A percentile compares a stretch with the other conserved stretches of the same genome.
These are phyloP conservation scores for Verticillium isaacii DNA, from an alignment of 2,329 filamentous ascomycete species.

Conservation along the genomic window DNA sequence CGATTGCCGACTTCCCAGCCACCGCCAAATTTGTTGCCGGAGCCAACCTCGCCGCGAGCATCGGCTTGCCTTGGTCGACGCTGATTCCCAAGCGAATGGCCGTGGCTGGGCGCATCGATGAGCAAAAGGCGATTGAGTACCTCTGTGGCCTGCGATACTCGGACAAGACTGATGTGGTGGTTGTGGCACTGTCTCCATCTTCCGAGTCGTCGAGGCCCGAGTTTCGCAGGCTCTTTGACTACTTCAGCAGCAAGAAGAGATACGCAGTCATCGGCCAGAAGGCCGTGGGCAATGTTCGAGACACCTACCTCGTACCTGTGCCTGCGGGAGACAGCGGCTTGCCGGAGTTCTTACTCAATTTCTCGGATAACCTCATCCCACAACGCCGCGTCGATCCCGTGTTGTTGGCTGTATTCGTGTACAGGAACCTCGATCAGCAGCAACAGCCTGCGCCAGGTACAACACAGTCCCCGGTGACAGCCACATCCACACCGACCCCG, in stretches of 20 bases:
- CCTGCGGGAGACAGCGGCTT: constrained; percentile 65
- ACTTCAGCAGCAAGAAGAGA: constrained; percentile 75
- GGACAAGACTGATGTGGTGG: constrained; percentile 75
- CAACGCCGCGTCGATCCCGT: constrained; percentile 67
- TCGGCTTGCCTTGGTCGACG: constrained; percentile 57
- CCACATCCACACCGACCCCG: constrained; percentile 29
- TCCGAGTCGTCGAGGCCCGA: constrained; percentile 54
- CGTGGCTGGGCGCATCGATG: constrained; percentile 75
- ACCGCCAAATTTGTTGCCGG: constrained; percentile 82
- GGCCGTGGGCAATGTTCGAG: constrained; percentile 69
- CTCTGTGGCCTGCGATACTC: constrained; percentile 83
- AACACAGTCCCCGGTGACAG: constrained; percentile 17
- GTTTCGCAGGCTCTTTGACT: constrained; percentile 77
- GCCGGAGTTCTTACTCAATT: constrained; percentile 82
- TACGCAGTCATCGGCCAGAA: constrained; percentile 87
- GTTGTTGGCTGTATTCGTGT: constrained; percentile 80
- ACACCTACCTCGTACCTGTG: constrained; percentile 88
- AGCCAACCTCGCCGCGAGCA: constrained; percentile 65
- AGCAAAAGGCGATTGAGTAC: constrained; percentile 82
- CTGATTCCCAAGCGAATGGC: constrained; percentile 67
- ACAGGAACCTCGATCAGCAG: constrained; percentile 51
- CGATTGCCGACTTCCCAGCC: constrained; percentile 69
- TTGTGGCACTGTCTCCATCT: constrained; percentile 66
- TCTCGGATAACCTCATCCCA: constrained; percentile 80
- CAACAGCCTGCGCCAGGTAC: constrained; percentile 18